Percentiles rank a stretch among this genome's conserved stretches.
phyloP scores from a whole-genome alignment of 352 stramenopile species.

The Phytophthora pseudosyringae region DNA sequence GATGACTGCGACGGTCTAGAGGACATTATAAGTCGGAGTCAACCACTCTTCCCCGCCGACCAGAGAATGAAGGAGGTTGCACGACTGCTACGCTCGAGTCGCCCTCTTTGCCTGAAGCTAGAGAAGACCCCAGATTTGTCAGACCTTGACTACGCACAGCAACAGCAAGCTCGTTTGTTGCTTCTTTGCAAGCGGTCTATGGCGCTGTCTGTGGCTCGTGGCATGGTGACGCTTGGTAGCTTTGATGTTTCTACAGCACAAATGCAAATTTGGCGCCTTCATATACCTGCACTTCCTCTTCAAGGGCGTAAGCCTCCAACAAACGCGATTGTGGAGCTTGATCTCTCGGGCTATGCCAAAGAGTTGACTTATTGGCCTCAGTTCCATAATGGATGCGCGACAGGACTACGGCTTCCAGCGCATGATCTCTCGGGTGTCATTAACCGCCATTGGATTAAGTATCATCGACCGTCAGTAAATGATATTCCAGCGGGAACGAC shows the following conservation, averaged over 20 bases:
- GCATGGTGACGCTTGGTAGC: conserved; percentile 97
- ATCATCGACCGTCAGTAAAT: conserved; percentile 90
- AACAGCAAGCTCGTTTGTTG: conserved; percentile 96
- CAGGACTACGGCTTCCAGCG: conserved; percentile 89
- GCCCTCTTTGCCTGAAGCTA: conserved; percentile 72
- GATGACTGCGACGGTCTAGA: conserved; percentile 70
- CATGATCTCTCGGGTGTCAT: conserved; percentile 83
- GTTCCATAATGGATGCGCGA: conserved; percentile 98
- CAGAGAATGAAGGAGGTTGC: conserved; percentile 86
- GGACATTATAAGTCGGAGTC: conserved; percentile 57
- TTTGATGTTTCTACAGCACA: conserved; percentile 71
- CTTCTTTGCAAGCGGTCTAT: conserved; percentile 95
- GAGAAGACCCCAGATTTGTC: conserved; percentile 71
- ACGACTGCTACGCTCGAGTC: conserved; percentile 78
- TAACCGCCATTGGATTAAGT: conserved; percentile 98
- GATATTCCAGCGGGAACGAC: conserved; percentile 16
- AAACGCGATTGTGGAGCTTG: conserved; percentile 93
- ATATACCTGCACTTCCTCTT: conserved; percentile 94
- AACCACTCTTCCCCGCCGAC: conserved; percentile 70
- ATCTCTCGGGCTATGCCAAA: conserved; percentile 88
- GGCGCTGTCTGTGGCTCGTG: conserved; percentile 92
- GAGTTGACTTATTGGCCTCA: conserved; percentile 97
- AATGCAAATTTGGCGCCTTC: conserved; percentile 87
- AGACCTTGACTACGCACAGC: conserved; percentile 74
- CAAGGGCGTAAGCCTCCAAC: conserved; percentile 93